phyloP scores from a whole-genome alignment of 768 basidiomycete genomes.

The Russula olivacea region DNA sequence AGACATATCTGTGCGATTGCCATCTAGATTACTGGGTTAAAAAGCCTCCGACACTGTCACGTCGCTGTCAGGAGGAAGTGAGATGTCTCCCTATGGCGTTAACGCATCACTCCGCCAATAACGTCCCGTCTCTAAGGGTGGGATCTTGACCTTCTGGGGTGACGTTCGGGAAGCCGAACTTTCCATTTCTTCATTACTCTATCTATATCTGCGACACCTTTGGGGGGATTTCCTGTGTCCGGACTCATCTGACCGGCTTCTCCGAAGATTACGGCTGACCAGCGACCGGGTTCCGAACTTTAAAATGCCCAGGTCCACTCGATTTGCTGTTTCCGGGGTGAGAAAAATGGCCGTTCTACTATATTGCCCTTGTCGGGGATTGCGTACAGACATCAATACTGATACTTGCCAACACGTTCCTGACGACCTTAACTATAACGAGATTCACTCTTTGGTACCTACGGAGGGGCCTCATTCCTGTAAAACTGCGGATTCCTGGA shows the following conservation, averaged over 20 bases:
- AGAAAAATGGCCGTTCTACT: background rate
- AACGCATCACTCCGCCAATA: background rate
- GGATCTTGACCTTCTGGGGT: conserved; percentile 9
- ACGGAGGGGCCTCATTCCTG: background rate
- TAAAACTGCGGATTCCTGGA: background rate
- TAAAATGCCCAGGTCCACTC: conserved; percentile 1
- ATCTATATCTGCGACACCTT: conserved; percentile 3
- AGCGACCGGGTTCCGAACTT: conserved; percentile 13
- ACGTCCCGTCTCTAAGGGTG: conserved; percentile 8
- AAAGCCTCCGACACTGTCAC: background rate
- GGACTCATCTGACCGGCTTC: conserved; percentile 17
- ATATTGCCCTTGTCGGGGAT: background rate
- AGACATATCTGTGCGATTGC: background rate
- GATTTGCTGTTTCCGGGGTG: conserved; percentile 7
- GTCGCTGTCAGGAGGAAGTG: conserved; percentile 1
- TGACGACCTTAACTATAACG: background rate
- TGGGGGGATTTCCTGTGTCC: conserved; percentile 8
- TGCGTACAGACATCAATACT: background rate
- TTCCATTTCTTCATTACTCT: conserved; percentile 1
- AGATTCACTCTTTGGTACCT: background rate
- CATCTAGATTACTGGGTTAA: conserved; percentile 10
- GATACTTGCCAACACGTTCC: background rate
- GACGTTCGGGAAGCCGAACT: conserved; percentile 3
- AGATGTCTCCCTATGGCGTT: conserved; percentile 2
- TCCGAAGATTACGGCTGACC: conserved; percentile 14